Evolutionary conservation across 163 green algal species (phyloP), one percentile per base, ranked within the genome.

Genomic region (Scenedesmus sp.): DNA sequence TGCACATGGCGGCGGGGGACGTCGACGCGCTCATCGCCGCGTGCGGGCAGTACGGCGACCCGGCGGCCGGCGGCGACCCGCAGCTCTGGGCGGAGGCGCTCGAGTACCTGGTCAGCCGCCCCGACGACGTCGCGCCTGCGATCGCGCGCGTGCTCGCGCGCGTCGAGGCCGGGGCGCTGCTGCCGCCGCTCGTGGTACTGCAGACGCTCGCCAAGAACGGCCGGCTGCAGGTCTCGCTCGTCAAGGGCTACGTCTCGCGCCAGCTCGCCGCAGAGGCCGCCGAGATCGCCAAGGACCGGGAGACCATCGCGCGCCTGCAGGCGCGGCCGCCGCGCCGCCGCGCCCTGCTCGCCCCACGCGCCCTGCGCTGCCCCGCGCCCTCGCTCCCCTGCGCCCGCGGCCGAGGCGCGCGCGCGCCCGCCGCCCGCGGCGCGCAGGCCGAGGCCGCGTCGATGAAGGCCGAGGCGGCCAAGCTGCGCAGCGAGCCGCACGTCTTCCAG

Each of bases 111-210:
- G 87, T 65, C 28, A 29, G 26, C 13, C 53, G 65, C 31, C 69
- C 69, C 22, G 36, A 36, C 33, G 44, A 67, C 74, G 53, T 36
- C 74, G 57, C 62, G 0, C 1, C 39, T 47, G 50, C 74, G 48
- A 70, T 80, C 57, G 47, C 42, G 22, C 31, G 94, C 82, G 85
- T 98, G 36, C 73, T 98, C 60, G 64, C 71, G 5, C 85, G 90
- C 51, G 88, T 98, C 20, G 94, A 98, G 87, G 78, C 75, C 1
- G 86, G 89, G 15, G 74, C 60, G 18, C 84, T 97, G 63, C 84
- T 98, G 76, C 93, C 95, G 3, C 94, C 95, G 3, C 82, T 98
- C 56, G 84, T 96, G 60, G 93, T 99, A 53, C 85, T 98, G 78
- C 90, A 96, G 81, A 88, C 85, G 17, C 89, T 97, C 42, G 83